Evolutionary conservation across 768 basidiomycete species (phyloP), one percentile per base, ranked within the genome.

Genomic region (Tricholoma sp.): DNA sequence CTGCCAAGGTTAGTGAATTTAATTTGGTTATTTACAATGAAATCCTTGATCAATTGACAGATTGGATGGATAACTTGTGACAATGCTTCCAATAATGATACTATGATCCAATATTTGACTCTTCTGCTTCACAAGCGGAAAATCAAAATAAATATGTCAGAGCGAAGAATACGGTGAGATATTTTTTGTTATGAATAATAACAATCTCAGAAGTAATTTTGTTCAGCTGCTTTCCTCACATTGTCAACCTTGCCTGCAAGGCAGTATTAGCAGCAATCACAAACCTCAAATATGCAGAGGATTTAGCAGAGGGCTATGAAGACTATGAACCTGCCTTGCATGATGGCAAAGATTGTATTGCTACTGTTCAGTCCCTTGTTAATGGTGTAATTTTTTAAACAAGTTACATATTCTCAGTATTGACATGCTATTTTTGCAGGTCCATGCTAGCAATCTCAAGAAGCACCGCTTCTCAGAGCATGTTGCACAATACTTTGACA

Each of bases 11-110:
- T 55, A 45, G 43, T 45, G 58, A 58, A 51, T 55, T 1, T 24
- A 39, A 21, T 55, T 34, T 57, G 6, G 32, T 22, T 41, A 18
- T 52, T 52, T 19, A 39, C 22, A 31, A 53, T 47, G 10, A 22
- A 52, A 50, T 52, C 31, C 14, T 39, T 41, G 27, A 27, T 43
- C 46, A 34, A 27, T 57, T 18, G 14, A n/a, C 57, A 76, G 75
- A 69, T 76, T 64, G 75, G 76, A 5, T 73, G 70, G 69, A 52
- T 75, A 14, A 73, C 72, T 0, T 24, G 69, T 6, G 71, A 73
- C 55, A 74, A 75, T 54, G 69, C 71, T 0, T 58, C 60, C 5
- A 74, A 72, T 53, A 75, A 74, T 57, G 66, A 73, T 50, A 73
- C 66, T 2, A 67, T 71, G 22, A 63, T 71, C 61, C 16, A n/a